phyloP scores from a whole-genome alignment of 2,329 filamentous ascomycete genomes.

The Furcasterigmium sp. region DNA sequence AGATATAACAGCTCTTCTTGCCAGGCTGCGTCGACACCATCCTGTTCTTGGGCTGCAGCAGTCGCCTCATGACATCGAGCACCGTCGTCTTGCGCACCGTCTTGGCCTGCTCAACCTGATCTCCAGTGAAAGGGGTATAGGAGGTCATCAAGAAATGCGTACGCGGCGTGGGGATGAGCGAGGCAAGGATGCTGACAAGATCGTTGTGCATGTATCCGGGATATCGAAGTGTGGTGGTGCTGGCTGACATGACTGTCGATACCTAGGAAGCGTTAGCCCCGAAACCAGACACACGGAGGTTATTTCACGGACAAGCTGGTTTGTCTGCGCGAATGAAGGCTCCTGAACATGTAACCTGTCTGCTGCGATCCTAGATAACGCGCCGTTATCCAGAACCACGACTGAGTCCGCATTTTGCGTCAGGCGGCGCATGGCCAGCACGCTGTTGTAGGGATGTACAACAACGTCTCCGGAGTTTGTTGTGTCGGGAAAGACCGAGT shows the following conservation, averaged over 20 bases:
- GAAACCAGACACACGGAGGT: too few species aligned
- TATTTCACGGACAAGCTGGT: slow-evolving; percentile 75
- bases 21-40: slow-evolving; percentile 96
- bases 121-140: slow-evolving; percentile 95
- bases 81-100: slow-evolving; percentile 98
- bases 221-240: slow-evolving; percentile 92
- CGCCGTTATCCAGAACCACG: slow-evolving; percentile 94
- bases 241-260: slow-evolving; percentile 97
- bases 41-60: slow-evolving; percentile 96
- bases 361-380: slow-evolving; percentile 86
- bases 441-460: slow-evolving; percentile 96
- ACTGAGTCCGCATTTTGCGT: slow-evolving; percentile 97
- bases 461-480: slow-evolving; percentile 85
- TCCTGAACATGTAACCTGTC: slow-evolving; percentile 93
- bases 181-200: slow-evolving; percentile 92
- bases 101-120: slow-evolving; percentile 94
- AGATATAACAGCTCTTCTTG: slow-evolving; percentile 99
- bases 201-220: slow-evolving; percentile 99
- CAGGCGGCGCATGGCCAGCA: slow-evolving; percentile 83
- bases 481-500: slow-evolving; percentile 96
- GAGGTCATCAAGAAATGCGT: slow-evolving; percentile 98
- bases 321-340: slow-evolving; percentile 94
- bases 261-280: slow-evolving; percentile 41
- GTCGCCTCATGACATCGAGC: slow-evolving; percentile 90
- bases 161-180: slow-evolving; percentile 89